Evolutionary conservation across 495 filamentous ascomycete genomes (phyloP).

Genomic region (Diplogelasinospora grovesii): DNA sequence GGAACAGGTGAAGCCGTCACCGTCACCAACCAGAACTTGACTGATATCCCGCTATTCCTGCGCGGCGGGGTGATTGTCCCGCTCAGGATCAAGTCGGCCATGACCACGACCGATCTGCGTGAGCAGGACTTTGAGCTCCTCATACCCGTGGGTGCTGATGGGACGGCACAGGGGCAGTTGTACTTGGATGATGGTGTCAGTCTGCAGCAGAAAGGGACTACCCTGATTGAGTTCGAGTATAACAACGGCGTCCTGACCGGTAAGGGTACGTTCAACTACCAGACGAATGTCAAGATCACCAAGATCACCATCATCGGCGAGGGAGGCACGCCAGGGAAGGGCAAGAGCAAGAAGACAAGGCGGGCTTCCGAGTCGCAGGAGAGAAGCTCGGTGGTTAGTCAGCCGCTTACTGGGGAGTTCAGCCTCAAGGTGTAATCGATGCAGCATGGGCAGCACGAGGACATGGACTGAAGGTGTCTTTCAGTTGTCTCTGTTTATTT

Average conservation of each 20-base stretch:
- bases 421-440: conserved; percentile 2
- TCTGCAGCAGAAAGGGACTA: conserved; percentile 41
- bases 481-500: too few species aligned
- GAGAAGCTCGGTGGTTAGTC: conserved; percentile 7
- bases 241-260: conserved; percentile 41
- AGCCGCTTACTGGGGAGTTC: conserved; percentile 11
- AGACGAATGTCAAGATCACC: conserved; percentile 43
- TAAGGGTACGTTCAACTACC: conserved; percentile 49
- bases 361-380: neutral
- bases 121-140: conserved; percentile 62
- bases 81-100: conserved; percentile 51
- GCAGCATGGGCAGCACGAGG: too few species aligned
- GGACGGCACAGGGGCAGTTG: conserved; percentile 35
- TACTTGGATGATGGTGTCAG: conserved; percentile 60
- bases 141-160: conserved; percentile 51
- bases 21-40: conserved; percentile 48
- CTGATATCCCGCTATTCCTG: conserved; percentile 67
- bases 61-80: conserved; percentile 67
- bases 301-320: conserved; percentile 51
- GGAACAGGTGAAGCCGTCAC: conserved; percentile 50
- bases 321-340: conserved; percentile 9
- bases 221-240: conserved; percentile 50
- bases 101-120: conserved; percentile 65
- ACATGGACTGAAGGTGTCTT: neutral
- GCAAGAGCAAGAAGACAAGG: conserved; percentile 10